These are phyloP conservation scores for Prunus fruticosa DNA, from an alignment of 306 rosid species.

Conservation along the genomic window DNA sequence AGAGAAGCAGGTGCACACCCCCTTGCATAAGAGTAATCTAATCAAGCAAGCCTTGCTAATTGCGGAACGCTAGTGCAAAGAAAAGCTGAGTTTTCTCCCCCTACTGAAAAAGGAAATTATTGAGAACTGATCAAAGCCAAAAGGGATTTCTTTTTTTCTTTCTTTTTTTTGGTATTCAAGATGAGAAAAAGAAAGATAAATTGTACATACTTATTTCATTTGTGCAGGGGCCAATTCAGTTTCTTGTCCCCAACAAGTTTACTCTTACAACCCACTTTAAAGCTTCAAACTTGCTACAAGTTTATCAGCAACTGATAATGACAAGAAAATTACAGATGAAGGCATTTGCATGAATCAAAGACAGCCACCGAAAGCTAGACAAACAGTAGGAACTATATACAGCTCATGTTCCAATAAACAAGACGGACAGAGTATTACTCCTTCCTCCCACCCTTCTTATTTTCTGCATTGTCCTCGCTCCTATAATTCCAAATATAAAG, in stretches of 20 bases:
- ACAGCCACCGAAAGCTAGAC: conserved; percentile 11
- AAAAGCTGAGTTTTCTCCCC: no score
- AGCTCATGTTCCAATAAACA: conserved; percentile 21
- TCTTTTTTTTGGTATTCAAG: neutral
- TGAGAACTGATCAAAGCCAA: neutral
- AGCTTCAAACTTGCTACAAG: conserved; percentile 17
- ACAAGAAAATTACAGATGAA: conserved; percentile 12
- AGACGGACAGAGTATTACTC: neutral
- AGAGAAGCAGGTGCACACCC: no score
- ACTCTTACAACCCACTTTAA: conserved; percentile 14
- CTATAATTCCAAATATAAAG: neutral
- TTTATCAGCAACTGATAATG: conserved; percentile 1
- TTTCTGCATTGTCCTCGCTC: conserved; percentile 2
- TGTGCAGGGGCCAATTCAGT: conserved; percentile 27
- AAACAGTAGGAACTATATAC: conserved; percentile 32
- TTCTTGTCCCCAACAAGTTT: conserved; percentile 15
- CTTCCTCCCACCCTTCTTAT: conserved; percentile 11
- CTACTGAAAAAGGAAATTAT: no score
- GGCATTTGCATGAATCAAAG: conserved; percentile 25
- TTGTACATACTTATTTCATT: conserved; percentile 22
- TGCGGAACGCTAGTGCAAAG: no score
- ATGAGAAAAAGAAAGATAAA: neutral
- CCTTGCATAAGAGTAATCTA: no score
- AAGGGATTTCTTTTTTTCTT: neutral
- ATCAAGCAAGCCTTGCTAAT: no score